Base-by-base conservation (phyloP, 1,284 basidiomycete species). In the Porphyrellus sp. region DNA sequence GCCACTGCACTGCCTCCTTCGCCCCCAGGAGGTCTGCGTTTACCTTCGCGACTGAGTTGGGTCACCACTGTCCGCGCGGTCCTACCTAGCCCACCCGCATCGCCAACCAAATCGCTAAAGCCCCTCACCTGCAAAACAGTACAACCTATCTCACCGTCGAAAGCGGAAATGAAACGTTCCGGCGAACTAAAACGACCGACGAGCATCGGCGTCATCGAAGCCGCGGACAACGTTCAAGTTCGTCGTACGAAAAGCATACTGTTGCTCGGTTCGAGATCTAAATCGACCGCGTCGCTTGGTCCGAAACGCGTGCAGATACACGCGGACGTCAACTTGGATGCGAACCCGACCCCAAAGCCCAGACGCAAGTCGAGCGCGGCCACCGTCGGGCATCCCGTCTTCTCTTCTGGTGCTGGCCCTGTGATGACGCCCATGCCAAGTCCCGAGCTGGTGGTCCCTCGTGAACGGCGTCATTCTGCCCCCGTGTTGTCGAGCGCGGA, bases 241-340 rank as follows among this genome's bases (percentile, higher is more conserved):
- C 62, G 63, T 25, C 59, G 64, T 11, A 69, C 68, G 24, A 71
- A 68, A 30, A 71, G 66, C 34, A 71, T 70, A 2, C 16, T 71
- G 0, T 23, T 71, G 18, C 63, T 70, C 2, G 63, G 66, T 6
- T 59, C 63, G n/a, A 55, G 54, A 42, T 68, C 68, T 1, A 71
- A 71, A 41, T 68, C 64, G 21, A 53, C 42, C 28, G 33, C 33
- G 7, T 67, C 63, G 6, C 42, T 69, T 4, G 53, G 67, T 2
- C 40, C 50, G 11, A 69, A 70, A 30, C 64, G 68, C 1, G 67
- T 69, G 23, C 69, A 70, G 48, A 67, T 67, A 16, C 65, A 58
- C 8, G 54, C 55, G 2, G 64, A 69, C 12, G 66, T 55, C 13
- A 45, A 56, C 24, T 4, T 47, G 1, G 63, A 58, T 2, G 18